Base-by-base conservation (phyloP, 2,329 filamentous ascomycete genomes). In the Calonectria hawksworthii region DNA sequence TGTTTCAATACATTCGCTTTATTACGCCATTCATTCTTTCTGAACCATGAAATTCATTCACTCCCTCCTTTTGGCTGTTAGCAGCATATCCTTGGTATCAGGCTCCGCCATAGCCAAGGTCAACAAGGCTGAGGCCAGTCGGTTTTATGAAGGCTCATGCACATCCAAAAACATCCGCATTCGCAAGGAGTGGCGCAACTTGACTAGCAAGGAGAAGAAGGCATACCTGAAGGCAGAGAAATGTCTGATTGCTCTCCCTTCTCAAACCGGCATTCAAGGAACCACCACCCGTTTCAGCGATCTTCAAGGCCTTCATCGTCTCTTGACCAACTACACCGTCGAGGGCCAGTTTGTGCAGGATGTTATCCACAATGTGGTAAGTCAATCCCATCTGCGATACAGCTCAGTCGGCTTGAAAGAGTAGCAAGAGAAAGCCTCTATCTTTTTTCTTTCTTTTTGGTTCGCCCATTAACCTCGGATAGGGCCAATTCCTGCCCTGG, bases 331-430 rank as follows among this genome's bases (percentile, higher is more conserved):
- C 61, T 65, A 32, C 26, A 65, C 61, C 9, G 28, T 65, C 3
- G 61, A 47, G 10, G 61, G 61, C 2, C n/a, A 41, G 8, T 65
- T 30, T 32, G 61, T 65, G 23, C 61, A 65, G 41, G 61, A 65
- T 47, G 28, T 65, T 47, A 65, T 65, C 61, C 61, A 65, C 61
- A 32, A 32, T 65, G 61, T 47, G 38, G 61, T 65, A 50, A 30
- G 61, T 65, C 23, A 4, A 21, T 63, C 7, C 10, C 18, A 41
- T 47, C 44, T 23, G 7, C 18, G 5, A 1, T 44, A 2, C 34
- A 13, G 2, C 34, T 18, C 18, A 44, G 10, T 44, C 41, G 18
- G 10, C 7, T 47, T 47, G 9, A 13, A 23, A 23, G 2, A 47
- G n/a, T 10, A 23, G 2, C 44, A 23, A 32, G 26, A 11, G 11